Evolutionary conservation across 768 basidiomycete species (phyloP).

Genomic region (Leccinum sublutescens): DNA sequence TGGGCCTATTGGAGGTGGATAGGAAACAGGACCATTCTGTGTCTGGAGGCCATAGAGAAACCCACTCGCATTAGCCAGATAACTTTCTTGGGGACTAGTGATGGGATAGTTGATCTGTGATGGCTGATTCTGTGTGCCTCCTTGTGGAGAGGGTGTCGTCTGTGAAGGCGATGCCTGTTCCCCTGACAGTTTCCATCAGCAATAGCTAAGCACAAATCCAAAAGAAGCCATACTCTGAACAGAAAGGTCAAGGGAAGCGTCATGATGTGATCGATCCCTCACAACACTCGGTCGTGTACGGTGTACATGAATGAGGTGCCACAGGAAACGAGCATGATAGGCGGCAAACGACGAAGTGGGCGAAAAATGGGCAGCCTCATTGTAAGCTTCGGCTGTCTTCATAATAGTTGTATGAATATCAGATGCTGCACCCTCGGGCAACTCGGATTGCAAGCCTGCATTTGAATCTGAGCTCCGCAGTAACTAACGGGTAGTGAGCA

Average conservation of each 20-base stretch:
- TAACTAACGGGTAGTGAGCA: slow-evolving; percentile 44
- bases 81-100: slow-evolving; percentile 19
- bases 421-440: slow-evolving; percentile 58
- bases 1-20: slow-evolving; percentile 36
- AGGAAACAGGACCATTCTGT: slow-evolving; percentile 16
- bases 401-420: slow-evolving; percentile 67
- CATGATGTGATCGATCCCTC: slow-evolving; percentile 38
- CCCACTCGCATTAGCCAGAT: slow-evolving; percentile 12
- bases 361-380: slow-evolving; percentile 63
- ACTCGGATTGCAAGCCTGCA: slow-evolving; percentile 55
- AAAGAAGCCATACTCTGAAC: slow-evolving; percentile 44
- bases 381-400: slow-evolving; percentile 75
- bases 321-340: slow-evolving; percentile 78
- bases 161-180: slow-evolving; percentile 23
- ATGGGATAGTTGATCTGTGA: slow-evolving; percentile 19
- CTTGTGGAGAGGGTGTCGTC: slow-evolving; percentile 24
- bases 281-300: slow-evolving; percentile 45
- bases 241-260: slow-evolving; percentile 53
- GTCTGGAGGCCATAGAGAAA: slow-evolving; percentile 13
- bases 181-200: slow-evolving; percentile 19
- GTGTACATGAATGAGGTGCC: slow-evolving; percentile 63
- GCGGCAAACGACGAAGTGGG: slow-evolving; percentile 65
- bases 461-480: slow-evolving; percentile 61
- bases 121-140: slow-evolving; percentile 8
- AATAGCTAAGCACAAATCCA: not conserved